phyloP scores from a whole-genome alignment of 2,329 filamentous ascomycete species.

The Lomentospora prolificans region DNA sequence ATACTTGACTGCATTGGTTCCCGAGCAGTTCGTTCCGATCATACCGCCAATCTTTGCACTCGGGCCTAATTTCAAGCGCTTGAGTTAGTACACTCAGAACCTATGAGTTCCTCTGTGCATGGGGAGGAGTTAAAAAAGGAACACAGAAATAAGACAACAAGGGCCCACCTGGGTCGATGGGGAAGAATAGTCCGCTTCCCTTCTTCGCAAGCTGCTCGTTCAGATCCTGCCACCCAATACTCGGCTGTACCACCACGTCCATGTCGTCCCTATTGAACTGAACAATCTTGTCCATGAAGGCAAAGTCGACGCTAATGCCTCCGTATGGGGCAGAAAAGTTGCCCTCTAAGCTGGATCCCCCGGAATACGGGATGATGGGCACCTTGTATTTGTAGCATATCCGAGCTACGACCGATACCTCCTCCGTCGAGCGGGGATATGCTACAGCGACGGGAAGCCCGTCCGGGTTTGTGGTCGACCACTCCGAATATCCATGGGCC shows the following conservation, averaged over 20 bases:
- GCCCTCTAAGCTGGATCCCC: conserved; percentile 77
- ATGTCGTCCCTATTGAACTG: conserved; percentile 77
- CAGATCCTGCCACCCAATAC: conserved; percentile 83
- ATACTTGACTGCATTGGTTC: conserved; percentile 72
- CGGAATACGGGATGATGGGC: conserved; percentile 80
- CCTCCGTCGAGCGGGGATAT: conserved; percentile 50
- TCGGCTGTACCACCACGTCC: conserved; percentile 87
- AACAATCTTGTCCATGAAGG: conserved; percentile 74
- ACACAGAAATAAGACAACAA: background rate
- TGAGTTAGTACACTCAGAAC: too few species aligned
- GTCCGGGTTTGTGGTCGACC: conserved; percentile 53
- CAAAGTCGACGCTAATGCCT: conserved; percentile 83
- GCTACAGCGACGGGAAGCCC: conserved; percentile 53
- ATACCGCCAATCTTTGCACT: conserved; percentile 72
- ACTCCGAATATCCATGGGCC: conserved; percentile 57
- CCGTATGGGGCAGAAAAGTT: conserved; percentile 84
- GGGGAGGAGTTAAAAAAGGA: background rate
- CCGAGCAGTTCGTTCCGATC: conserved; percentile 70
- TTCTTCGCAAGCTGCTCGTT: conserved; percentile 63
- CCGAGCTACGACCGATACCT: conserved; percentile 50
- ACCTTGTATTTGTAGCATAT: conserved; percentile 71
- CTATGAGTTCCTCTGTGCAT: too few species aligned
- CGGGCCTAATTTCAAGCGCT: conserved; percentile 39
- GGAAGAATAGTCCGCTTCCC: conserved; percentile 74
- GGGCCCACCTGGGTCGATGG: conserved; percentile 65